These are phyloP conservation scores for Colletotrichum sp. DNA, from an alignment of 2,329 filamentous ascomycete genomes.

Conservation along the genomic window DNA sequence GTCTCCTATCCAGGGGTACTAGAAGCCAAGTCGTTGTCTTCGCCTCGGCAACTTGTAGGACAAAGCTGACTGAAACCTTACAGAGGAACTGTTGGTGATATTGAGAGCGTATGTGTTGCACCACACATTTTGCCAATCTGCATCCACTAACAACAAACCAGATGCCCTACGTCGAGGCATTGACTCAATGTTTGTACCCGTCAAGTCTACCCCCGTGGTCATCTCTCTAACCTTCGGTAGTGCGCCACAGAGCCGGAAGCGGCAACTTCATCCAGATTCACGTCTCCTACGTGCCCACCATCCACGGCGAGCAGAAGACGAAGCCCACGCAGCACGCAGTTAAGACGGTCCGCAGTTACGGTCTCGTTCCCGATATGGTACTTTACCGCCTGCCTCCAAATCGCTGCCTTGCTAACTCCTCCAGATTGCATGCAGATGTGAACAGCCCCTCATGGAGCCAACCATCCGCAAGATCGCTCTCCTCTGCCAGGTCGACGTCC, in stretches of 20 bases:
- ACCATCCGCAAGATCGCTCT: constrained; percentile 88
- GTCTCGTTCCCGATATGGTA: constrained; percentile 74
- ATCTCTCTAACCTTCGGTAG: too few species aligned
- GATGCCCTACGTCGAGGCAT: constrained; percentile 85
- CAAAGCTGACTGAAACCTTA: not conserved
- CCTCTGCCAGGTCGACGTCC: constrained; percentile 84
- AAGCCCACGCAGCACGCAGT: constrained; percentile 96
- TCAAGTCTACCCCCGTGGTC: too few species aligned
- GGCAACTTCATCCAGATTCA: constrained; percentile 88
- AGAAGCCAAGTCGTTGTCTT: not conserved
- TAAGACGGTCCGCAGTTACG: constrained; percentile 80
- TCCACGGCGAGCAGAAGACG: constrained; percentile 81
- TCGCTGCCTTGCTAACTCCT: not conserved
- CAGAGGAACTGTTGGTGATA: constrained; percentile 63
- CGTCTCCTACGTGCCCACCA: constrained; percentile 84
- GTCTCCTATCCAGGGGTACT: not conserved
- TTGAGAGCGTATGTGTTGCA: constrained; percentile 63
- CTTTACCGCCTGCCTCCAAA: constrained; percentile 20
- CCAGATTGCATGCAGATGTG: constrained; percentile 91
- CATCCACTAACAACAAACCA: not conserved
- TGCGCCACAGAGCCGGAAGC: constrained; percentile 73
- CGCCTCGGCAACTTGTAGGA: not conserved
- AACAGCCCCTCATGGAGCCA: constrained; percentile 71
- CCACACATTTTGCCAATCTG: not conserved
- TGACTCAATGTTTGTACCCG: constrained; percentile 65